Evolutionary conservation across 2,329 filamentous ascomycete species (phyloP).

Genomic region (Apiospora saccharicola): DNA sequence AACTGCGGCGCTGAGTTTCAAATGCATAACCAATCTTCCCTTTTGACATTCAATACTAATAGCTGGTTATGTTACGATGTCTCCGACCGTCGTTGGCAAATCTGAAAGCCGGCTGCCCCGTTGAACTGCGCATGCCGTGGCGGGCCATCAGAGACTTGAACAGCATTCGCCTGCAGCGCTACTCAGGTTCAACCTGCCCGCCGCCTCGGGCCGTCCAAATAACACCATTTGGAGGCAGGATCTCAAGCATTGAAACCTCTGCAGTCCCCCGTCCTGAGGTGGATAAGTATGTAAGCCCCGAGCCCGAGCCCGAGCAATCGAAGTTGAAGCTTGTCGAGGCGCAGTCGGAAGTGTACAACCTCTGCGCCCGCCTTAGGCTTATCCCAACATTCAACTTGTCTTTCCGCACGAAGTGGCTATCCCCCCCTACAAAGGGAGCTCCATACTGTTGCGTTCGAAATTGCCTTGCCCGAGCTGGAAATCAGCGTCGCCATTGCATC

Average conservation of each 20-base stretch:
- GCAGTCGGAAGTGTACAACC: slow-evolving; percentile 11
- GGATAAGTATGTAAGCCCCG: too few relatives aligned
- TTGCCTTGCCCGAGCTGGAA: slow-evolving; percentile 11
- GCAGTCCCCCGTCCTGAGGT: too few relatives aligned
- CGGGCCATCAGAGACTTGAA: neutral
- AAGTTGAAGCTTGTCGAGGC: neutral
- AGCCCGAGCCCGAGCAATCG: neutral
- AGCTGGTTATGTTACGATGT: neutral
- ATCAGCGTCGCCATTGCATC: neutral
- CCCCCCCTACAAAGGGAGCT: too few relatives aligned
- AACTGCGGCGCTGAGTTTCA: neutral
- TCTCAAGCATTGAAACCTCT: too few relatives aligned
- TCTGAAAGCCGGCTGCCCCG: neutral
- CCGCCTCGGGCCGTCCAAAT: neutral
- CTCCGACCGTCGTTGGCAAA: neutral
- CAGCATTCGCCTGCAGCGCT: neutral
- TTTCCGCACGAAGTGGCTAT: neutral
- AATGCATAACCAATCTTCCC: neutral
- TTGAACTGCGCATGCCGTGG: neutral
- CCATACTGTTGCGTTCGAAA: neutral
- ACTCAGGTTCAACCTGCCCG: neutral
- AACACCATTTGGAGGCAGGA: neutral
- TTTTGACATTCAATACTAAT: neutral
- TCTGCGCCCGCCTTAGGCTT: slow-evolving; percentile 2
- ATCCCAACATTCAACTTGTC: neutral